Percentiles rank a stretch among this genome's conserved stretches.
Evolutionary conservation across 345 rosid genomes (phyloP).

Genomic region (Zanthoxylum bungeanum): DNA sequence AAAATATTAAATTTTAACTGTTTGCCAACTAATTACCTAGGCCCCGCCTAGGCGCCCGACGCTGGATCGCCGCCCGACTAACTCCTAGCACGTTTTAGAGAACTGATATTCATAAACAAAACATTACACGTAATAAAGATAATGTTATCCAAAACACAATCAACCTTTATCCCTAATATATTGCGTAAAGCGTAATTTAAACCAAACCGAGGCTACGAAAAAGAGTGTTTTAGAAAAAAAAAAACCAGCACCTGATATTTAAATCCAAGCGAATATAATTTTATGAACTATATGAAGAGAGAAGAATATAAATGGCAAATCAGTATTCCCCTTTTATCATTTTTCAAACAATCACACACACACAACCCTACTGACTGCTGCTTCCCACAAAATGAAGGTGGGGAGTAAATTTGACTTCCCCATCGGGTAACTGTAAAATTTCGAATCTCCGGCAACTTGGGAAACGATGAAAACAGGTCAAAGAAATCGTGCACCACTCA

Average conservation of each 20-base stretch:
- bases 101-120: no score
- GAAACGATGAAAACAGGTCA: slow-evolving; percentile 15
- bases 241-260: slow-evolving; percentile 30
- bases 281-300: slow-evolving; percentile 13
- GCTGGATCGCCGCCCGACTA: no score
- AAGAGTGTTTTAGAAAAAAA: slow-evolving; percentile 29
- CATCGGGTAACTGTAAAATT: slow-evolving; percentile 1
- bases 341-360: slow-evolving; percentile 39
- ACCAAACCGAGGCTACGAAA: neutral
- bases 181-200: neutral
- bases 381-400: slow-evolving; percentile 11
- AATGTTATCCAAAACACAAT: neutral
- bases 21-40: no score
- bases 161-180: neutral
- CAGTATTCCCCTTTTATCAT: slow-evolving; percentile 16
- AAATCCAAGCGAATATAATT: slow-evolving; percentile 16
- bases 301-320: slow-evolving; percentile 10
- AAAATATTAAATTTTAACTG: no score
- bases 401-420: slow-evolving; percentile 24
- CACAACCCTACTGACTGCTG: slow-evolving; percentile 14
- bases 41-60: no score
- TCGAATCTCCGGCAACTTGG: slow-evolving; percentile 12
- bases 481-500: slow-evolving; percentile 10
- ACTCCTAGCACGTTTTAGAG: no score
- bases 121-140: no score